A percentile compares a stretch with the other conserved stretches of the same genome.
These are phyloP conservation scores for Funneliformis mosseae DNA, from an alignment of 192 early-diverging fungal species.

Conservation along the genomic window DNA sequence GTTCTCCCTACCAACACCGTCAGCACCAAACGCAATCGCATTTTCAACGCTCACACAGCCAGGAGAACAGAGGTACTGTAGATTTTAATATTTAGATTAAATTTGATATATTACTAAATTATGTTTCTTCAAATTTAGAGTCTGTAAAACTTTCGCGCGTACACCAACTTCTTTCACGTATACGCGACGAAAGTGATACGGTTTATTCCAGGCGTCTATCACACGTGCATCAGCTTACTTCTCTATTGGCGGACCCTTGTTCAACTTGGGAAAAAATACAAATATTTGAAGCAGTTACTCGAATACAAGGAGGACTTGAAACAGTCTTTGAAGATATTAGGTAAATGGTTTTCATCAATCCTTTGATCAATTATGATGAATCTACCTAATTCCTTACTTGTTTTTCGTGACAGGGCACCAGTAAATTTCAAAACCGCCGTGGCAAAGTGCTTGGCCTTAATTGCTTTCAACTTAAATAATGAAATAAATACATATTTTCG, in stretches of 20 bases:
- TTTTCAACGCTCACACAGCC: not conserved
- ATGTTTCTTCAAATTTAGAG: not conserved
- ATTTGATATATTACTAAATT: not conserved
- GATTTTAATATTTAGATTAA: not conserved
- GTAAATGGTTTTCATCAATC: not conserved
- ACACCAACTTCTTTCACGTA: conserved; percentile 18
- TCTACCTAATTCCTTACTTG: not conserved
- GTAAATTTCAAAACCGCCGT: not conserved
- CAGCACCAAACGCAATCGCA: not conserved
- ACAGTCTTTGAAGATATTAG: conserved; percentile 28
- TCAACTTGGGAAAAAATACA: conserved; percentile 17
- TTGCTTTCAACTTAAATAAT: conserved; percentile 8
- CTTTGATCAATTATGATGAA: not conserved
- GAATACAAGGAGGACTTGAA: conserved; percentile 8
- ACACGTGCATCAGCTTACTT: conserved; percentile 2
- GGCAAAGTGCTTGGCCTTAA: conserved; percentile 16
- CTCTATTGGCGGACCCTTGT: not conserved
- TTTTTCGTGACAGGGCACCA: conserved; percentile 4
- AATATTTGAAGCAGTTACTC: conserved; percentile 24
- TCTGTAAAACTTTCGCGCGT: conserved; percentile 23
- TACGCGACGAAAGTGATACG: conserved; percentile 23
- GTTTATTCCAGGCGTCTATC: not conserved
- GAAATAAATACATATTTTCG: conserved; percentile 18
- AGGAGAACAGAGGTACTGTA: not conserved
- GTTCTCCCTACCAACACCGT: not conserved